Percentiles rank a stretch among this genome's conserved stretches.
These are phyloP conservation scores for Globisporangium uncinulatum DNA, from an alignment of 352 stramenopile species.

Conservation along the genomic window DNA sequence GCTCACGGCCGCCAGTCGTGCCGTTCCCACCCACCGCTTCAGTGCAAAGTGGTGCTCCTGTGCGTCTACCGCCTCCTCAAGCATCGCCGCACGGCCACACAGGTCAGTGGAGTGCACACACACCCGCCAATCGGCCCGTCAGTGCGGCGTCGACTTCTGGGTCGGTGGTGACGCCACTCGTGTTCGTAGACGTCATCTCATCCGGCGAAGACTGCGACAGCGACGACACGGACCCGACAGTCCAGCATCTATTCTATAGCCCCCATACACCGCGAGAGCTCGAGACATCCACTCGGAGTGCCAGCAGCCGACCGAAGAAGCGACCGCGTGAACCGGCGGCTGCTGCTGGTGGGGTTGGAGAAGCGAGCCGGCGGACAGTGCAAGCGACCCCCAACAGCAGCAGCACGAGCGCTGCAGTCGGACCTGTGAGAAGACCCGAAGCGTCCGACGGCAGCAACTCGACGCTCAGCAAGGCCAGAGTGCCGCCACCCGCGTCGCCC, in stretches of 20 bases:
- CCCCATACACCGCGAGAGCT: constrained; percentile 44
- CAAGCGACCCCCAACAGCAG: not conserved
- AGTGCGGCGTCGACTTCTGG: too few relatives aligned
- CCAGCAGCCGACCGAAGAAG: constrained; percentile 18
- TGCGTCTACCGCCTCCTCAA: too few relatives aligned
- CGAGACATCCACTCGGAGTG: not conserved
- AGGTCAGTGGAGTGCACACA: too few relatives aligned
- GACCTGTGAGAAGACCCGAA: not conserved
- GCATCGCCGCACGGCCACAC: too few relatives aligned
- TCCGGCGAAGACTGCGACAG: constrained; percentile 56
- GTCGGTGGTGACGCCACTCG: constrained; percentile 11
- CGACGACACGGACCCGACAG: constrained; percentile 64
- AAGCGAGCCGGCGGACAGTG: too few relatives aligned
- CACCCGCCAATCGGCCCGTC: too few relatives aligned
- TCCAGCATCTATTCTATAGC: constrained; percentile 77
- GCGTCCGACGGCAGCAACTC: not conserved
- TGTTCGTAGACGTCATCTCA: constrained; percentile 57
- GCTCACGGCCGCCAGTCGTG: not conserved
- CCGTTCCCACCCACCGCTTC: not conserved
- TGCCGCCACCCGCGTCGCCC: not conserved
- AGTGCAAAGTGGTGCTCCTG: too few relatives aligned
- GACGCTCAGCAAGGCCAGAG: not conserved
- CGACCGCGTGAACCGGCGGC: constrained; percentile 20
- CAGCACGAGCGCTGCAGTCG: not conserved
- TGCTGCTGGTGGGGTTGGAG: too few relatives aligned